A percentile compares a stretch with the other conserved stretches of the same genome.
phyloP scores from a whole-genome alignment of 108 stramenopile genomes.

The Nitzschia sp. region DNA sequence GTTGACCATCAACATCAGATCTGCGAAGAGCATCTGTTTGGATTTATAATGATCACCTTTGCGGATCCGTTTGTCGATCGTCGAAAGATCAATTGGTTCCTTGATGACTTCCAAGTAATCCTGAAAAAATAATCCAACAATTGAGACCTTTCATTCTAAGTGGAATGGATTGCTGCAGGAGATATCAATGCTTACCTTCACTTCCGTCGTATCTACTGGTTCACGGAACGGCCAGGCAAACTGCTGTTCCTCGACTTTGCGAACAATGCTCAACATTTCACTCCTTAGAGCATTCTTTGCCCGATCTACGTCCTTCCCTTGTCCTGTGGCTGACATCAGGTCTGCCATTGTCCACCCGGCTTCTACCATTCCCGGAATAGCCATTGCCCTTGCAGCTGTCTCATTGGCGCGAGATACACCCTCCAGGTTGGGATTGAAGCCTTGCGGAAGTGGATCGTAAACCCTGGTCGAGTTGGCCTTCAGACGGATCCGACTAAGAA shows the following conservation, averaged over 20 bases:
- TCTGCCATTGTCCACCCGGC: slow-evolving; percentile 95
- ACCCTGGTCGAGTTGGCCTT: slow-evolving; percentile 68
- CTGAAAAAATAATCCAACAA: background rate
- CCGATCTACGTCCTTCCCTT: slow-evolving; percentile 72
- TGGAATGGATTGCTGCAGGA: background rate
- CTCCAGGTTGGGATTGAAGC: slow-evolving; percentile 49
- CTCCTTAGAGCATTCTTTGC: slow-evolving; percentile 68
- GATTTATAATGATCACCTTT: slow-evolving; percentile 84
- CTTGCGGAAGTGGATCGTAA: slow-evolving; percentile 63
- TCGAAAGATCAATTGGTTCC: slow-evolving; percentile 89
- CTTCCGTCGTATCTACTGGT: slow-evolving; percentile 87
- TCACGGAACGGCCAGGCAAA: slow-evolving; percentile 94
- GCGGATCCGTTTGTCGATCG: slow-evolving; percentile 83
- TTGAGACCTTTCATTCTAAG: background rate
- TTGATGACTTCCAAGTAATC: slow-evolving; percentile 88
- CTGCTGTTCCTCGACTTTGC: slow-evolving; percentile 86
- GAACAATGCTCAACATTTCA: slow-evolving; percentile 66
- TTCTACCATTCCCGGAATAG: slow-evolving; percentile 88
- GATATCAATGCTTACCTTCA: slow-evolving; percentile 27
- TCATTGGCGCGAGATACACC: slow-evolving; percentile 57
- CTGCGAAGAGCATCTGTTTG: slow-evolving; percentile 75
- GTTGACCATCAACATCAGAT: slow-evolving; percentile 91
- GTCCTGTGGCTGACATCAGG: slow-evolving; percentile 55
- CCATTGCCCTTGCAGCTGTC: slow-evolving; percentile 65
- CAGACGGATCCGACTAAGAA: slow-evolving; percentile 51